phyloP scores from a whole-genome alignment of 2,329 filamentous ascomycete genomes.

The Phaeosphaeria sp. region DNA sequence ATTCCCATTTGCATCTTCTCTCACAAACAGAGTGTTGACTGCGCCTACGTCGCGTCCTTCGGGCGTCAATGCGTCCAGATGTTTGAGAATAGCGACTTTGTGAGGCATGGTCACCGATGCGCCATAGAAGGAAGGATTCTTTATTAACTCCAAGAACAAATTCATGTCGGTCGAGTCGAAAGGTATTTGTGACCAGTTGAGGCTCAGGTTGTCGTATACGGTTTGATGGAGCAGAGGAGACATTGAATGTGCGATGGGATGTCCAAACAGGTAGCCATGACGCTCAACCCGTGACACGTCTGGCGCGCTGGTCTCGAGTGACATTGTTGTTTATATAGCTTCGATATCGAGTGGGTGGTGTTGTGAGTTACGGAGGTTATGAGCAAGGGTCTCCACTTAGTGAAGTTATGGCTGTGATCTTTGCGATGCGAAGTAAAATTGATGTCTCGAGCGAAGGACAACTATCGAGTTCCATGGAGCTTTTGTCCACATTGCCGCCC shows the following conservation, averaged over 20 bases:
- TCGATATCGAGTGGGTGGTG: neutral
- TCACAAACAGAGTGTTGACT: conserved; percentile 79
- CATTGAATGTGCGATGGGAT: conserved; percentile 64
- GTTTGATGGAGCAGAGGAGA: conserved; percentile 63
- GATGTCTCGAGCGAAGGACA: neutral
- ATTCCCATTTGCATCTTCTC: conserved; percentile 55
- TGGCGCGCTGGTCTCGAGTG: conserved; percentile 17
- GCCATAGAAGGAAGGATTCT: conserved; percentile 68
- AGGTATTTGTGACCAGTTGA: conserved; percentile 61
- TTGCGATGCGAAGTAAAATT: neutral
- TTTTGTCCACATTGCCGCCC: neutral
- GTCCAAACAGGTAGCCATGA: conserved; percentile 64
- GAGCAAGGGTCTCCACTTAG: neutral
- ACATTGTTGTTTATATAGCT: conserved; percentile 14
- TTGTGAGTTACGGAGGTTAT: neutral
- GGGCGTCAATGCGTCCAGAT: conserved; percentile 75
- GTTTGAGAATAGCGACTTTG: conserved; percentile 76
- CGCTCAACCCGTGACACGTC: conserved; percentile 43
- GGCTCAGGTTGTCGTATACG: conserved; percentile 58
- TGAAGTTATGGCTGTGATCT: neutral
- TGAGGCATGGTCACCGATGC: conserved; percentile 84
- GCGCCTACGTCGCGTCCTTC: conserved; percentile 78
- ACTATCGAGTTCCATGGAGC: neutral
- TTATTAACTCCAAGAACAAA: conserved; percentile 57
- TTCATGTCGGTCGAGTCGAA: conserved; percentile 55